phyloP scores from a whole-genome alignment of 163 green algal genomes.

The Picocystis sp. region DNA sequence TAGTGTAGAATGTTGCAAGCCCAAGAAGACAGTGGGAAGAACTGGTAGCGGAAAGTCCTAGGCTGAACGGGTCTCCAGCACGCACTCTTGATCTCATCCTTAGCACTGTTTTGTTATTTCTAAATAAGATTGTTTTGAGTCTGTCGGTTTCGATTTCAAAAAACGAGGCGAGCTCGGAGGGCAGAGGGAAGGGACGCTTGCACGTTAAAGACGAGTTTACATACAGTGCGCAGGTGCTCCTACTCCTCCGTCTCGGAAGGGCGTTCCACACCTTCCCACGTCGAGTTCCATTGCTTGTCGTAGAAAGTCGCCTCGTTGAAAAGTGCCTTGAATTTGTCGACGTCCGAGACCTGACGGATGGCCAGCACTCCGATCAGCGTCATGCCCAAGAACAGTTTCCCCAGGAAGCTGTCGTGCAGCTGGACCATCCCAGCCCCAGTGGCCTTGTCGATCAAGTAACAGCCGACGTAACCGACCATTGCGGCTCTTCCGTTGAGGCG shows the following conservation, averaged over 20 bases:
- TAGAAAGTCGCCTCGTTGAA: slow-evolving; percentile 97
- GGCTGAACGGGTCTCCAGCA: too few species aligned
- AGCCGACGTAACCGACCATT: slow-evolving; percentile 91
- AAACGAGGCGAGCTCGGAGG: too few species aligned
- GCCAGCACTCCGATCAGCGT: slow-evolving; percentile 75
- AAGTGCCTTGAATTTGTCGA: slow-evolving; percentile 60
- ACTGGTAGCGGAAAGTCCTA: too few species aligned
- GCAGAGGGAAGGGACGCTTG: too few species aligned
- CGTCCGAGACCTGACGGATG: slow-evolving; percentile 40
- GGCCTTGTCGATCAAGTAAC: slow-evolving; percentile 63
- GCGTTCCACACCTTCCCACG: slow-evolving; percentile 62
- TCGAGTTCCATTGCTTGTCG: slow-evolving; percentile 87
- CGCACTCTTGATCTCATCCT: too few species aligned
- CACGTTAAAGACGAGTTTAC: too few species aligned
- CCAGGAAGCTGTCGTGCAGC: slow-evolving; percentile 84
- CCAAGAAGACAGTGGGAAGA: too few species aligned
- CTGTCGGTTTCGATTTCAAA: too few species aligned
- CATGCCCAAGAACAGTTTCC: slow-evolving; percentile 79
- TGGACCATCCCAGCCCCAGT: slow-evolving; percentile 70
- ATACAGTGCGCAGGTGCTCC: not conserved
- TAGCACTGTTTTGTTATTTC: too few species aligned
- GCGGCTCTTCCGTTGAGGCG: slow-evolving; percentile 44
- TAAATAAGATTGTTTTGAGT: too few species aligned
- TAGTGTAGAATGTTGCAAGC: not conserved
- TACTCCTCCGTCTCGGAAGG: slow-evolving; percentile 49